These are phyloP conservation scores for Daldinia loculata DNA, from an alignment of 495 filamentous ascomycete species.

Conservation along the genomic window DNA sequence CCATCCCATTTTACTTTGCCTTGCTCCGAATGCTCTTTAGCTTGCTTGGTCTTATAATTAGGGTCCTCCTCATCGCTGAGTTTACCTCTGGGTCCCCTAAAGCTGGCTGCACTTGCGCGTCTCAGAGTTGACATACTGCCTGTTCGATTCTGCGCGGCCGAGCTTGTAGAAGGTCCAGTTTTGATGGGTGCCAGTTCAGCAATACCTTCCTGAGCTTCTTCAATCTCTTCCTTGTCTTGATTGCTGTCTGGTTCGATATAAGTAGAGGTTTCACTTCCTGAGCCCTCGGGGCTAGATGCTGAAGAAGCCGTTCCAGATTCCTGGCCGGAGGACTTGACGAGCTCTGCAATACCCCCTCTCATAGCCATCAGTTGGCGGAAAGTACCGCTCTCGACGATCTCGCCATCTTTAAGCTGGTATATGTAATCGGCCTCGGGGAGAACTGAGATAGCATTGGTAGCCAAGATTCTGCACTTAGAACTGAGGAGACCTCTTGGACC, in stretches of 20 bases:
- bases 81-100: conserved; percentile 84
- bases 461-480: conserved; percentile 90
- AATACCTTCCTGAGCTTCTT: conserved; percentile 75
- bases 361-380: conserved; percentile 91
- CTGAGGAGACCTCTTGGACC: conserved; percentile 82
- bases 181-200: conserved; percentile 77
- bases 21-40: conserved; percentile 86
- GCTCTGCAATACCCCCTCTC: conserved; percentile 86
- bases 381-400: conserved; percentile 85
- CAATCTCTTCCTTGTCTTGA: conserved; percentile 66
- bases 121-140: conserved; percentile 79
- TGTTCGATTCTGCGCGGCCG: conserved; percentile 57
- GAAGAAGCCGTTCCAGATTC: conserved; percentile 49
- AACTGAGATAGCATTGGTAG: conserved; percentile 95
- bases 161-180: conserved; percentile 52
- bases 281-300: conserved; percentile 50
- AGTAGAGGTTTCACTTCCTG: conserved; percentile 67
- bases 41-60: conserved; percentile 77
- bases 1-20: conserved; percentile 95
- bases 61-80: conserved; percentile 82
- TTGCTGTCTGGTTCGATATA: conserved; percentile 62
- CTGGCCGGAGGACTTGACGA: conserved; percentile 80
- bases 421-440: conserved; percentile 86
- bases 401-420: conserved; percentile 80
- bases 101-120: conserved; percentile 90